Evolutionary conservation across 352 stramenopile genomes (phyloP), one percentile per base, ranked within the genome.

Genomic region (Phytopythium vexans): DNA sequence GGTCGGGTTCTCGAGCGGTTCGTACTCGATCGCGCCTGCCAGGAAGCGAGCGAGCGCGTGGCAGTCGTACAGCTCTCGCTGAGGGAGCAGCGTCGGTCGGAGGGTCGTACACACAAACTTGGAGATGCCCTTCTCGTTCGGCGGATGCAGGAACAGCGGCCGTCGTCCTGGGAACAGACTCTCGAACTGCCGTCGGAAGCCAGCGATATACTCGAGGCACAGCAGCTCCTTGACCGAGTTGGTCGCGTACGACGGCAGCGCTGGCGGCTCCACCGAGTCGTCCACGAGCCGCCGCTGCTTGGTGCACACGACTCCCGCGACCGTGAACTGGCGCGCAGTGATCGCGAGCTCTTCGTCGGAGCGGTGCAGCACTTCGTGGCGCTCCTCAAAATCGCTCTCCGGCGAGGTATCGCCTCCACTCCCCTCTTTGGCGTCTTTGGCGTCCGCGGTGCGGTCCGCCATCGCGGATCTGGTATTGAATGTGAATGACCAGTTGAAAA

Each of bases 21-120:
- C 96, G 67, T 98, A 98, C 59, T 96, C 72, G 38, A 98, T 72
- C 40, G 86, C 89, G 9, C 89, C 76, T 0, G 95, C 80, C n/a
- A 98, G 62, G 62, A 98, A 98, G 6, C 82, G 68, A 12, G 88
- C 74, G 49, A 94, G 77, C 8, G 80, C 61, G 11, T 89, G 70
- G 8, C 96, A 68, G 48, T 98, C 87, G 65, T 98, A 98, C 4
- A 98, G 60, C 51, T 98, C 88, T 8, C 80, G 74, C 52, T 86
- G 96, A 3, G 92, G 94, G 9, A 98, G 64, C 36, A 97, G 59
- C 8, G 95, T 98, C 8, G 94, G 94, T 4, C 94, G 80, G 35
- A 98, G 71, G 14, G 86, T 98, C 34, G 91, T 97, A 67, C 93
- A 98, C 6, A 98, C 88, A 52, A 98, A 97, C 74, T 98, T 98